Evolutionary conservation across 495 filamentous ascomycete species (phyloP).

Genomic region (Xylaria curta): DNA sequence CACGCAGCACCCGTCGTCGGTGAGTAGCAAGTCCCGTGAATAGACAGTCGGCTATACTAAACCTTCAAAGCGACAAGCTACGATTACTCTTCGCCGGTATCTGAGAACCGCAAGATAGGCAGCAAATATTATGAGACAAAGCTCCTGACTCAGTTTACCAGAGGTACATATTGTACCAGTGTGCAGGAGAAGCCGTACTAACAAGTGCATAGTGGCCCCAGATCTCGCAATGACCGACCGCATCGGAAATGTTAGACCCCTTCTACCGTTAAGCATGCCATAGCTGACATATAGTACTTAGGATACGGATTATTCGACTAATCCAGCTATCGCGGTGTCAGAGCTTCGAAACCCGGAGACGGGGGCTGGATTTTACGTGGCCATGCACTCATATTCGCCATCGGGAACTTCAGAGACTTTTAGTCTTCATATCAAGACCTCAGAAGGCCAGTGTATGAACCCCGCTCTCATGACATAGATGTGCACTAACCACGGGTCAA

Average conservation of each 20-base stretch:
- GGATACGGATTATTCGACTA: slow-evolving; percentile 51
- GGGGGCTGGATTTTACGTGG: slow-evolving; percentile 62
- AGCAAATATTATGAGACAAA: slow-evolving; percentile 69
- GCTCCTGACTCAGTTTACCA: slow-evolving; percentile 61
- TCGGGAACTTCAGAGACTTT: slow-evolving; percentile 55
- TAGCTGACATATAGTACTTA: neutral
- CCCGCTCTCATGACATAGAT: slow-evolving; percentile 28
- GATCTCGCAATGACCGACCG: slow-evolving; percentile 57
- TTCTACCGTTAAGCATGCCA: neutral
- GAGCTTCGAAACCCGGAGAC: slow-evolving; percentile 64
- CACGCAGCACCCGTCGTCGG: slow-evolving; percentile 33
- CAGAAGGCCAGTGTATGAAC: slow-evolving; percentile 56
- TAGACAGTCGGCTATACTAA: neutral
- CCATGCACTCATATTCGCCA: slow-evolving; percentile 57
- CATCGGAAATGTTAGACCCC: slow-evolving; percentile 39
- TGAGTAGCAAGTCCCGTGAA: slow-evolving; percentile 30
- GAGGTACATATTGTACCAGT: slow-evolving; percentile 33
- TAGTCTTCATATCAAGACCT: slow-evolving; percentile 60
- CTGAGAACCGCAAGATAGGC: slow-evolving; percentile 62
- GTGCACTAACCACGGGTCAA: neutral
- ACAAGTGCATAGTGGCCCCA: neutral
- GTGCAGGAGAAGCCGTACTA: neutral
- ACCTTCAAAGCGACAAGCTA: slow-evolving; percentile 52
- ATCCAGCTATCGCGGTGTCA: slow-evolving; percentile 50
- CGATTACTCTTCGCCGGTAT: slow-evolving; percentile 66